Base-by-base conservation (phyloP, 1,284 basidiomycete species). In the Apiotrichum gracile region DNA sequence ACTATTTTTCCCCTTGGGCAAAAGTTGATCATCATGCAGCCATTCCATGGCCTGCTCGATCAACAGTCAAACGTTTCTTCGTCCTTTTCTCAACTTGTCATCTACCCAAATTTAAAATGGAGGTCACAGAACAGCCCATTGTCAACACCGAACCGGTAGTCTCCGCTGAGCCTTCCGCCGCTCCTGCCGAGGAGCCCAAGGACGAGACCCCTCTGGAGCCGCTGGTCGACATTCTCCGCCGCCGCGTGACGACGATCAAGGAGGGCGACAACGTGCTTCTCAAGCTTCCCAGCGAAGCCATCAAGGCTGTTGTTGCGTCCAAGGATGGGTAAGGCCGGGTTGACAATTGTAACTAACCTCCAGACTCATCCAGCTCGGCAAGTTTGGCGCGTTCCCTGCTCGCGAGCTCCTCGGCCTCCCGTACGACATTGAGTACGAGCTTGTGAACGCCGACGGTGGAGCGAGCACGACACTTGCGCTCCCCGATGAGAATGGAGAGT, bases 371-470 rank as follows among this genome's bases (percentile, higher is more conserved):
- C 68, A 74, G 38, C 61, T 78, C 8, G 78, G 78, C 45, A 78
- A 78, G 61, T 76, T 72, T 51, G 78, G 78, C 22, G 61, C 73
- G 0, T 78, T 79, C 65, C 74, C 76, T 4, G 64, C 70, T 2
- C 57, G 61, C 3, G 63, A 76, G 45, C 68, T 79, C 2, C 53
- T 78, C 4, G 76, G 74, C 4, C 61, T 69, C 26, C 73, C 70
- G 19, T 79, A 78, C 60, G 77, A 78, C 41, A 73, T 78, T 46
- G 77, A 77, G 0, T 79, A 77, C 62, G 76, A 78, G 55, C 70
- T 79, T 29, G 51, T 67, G 5, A 54, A 61, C 9, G 56, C 62
- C 17, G 49, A 45, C 21, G 52, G 54, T 3, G 43, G 43, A 5
- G 52, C 55, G 4, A 49, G 47, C 17, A 19, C 54, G 27, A 44